Base-by-base conservation (phyloP, 768 basidiomycete species). In the Trametes cinnabarina region DNA sequence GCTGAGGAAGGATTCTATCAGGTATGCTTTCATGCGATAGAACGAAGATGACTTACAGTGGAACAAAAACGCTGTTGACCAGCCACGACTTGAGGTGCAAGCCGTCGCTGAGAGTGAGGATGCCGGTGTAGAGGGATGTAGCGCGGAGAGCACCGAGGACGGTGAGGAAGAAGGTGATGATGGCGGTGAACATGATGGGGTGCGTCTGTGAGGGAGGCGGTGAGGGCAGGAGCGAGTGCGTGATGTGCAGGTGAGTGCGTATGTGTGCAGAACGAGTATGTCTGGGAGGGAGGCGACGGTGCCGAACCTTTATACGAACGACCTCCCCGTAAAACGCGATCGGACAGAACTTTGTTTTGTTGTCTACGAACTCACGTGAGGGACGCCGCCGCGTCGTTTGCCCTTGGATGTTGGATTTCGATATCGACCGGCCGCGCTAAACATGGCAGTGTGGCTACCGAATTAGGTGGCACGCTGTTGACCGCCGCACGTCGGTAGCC, bases 271-370 rank as follows among this genome's bases (percentile, higher is more conserved):
- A 12, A 6, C 12, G 30, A 12, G 30, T 32, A 32, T 32, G 30
- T 32, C 30, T 32, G 30, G 1, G 30, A 7, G 12, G 6, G 30
- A 32, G 30, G 30, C 30, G 30, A 32, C 30, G 30, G 7, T 1
- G 30, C 30, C 6, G 6, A 11, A 11, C 6, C 30, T 32, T 32
- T 32, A 32, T 32, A 32, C 30, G 6, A 32, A 32, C 30, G 30
- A 11, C 30, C 30, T n/a, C 30, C 5, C 6, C 30, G 30, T 32
- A 2, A 26, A 44, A 47, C 44, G 44, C 53, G 53, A 47, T 55
- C 53, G 53, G 53, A 55, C 34, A 34, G 53, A 55, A 55, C 53
- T 20, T 20, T 47, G 34, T 47, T 47, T 40, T 40, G 53, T 54
- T 39, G 37, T 55, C 34, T 47, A 55, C 23, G 26, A 15, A 12